Evolutionary conservation across 768 basidiomycete genomes (phyloP).

Genomic region (Russula lepida): DNA sequence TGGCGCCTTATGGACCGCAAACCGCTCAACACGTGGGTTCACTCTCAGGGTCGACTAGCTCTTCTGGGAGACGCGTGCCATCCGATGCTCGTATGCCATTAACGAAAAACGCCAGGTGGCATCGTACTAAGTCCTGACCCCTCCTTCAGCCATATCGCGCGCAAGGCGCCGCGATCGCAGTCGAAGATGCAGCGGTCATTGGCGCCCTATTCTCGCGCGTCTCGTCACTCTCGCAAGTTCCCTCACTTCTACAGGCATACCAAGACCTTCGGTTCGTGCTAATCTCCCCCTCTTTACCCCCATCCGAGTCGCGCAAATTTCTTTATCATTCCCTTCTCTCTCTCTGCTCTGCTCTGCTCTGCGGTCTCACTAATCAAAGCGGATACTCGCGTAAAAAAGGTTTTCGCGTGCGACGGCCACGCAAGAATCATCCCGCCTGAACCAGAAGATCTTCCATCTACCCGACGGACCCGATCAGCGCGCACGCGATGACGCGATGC

Average conservation of each 20-base stretch:
- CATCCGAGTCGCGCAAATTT: too few species aligned
- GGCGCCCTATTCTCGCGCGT: constrained; percentile 42
- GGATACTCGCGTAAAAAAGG: background rate
- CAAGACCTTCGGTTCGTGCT: constrained; percentile 38
- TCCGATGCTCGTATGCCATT: constrained; percentile 32
- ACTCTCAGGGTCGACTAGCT: constrained; percentile 28
- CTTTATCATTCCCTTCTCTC: too few species aligned
- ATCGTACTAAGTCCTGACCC: background rate
- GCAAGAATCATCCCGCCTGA: constrained; percentile 41
- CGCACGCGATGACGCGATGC: constrained; percentile 44
- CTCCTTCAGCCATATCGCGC: constrained; percentile 34
- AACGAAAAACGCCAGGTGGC: background rate
- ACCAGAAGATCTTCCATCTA: constrained; percentile 48
- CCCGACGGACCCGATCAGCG: constrained; percentile 46
- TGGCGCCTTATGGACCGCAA: constrained; percentile 38
- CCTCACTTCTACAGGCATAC: constrained; percentile 42
- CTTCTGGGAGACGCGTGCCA: constrained; percentile 38
- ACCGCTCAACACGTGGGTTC: constrained; percentile 35
- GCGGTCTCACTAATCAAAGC: too few species aligned
- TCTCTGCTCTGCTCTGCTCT: too few species aligned
- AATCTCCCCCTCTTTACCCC: background rate
- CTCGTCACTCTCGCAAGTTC: constrained; percentile 35
- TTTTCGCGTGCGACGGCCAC: constrained; percentile 41
- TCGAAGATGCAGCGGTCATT: constrained; percentile 45
- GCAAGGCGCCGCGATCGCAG: constrained; percentile 37